Evolutionary conservation across 352 stramenopile genomes (phyloP).

Genomic region (Phytopythium chamaehyphon): DNA sequence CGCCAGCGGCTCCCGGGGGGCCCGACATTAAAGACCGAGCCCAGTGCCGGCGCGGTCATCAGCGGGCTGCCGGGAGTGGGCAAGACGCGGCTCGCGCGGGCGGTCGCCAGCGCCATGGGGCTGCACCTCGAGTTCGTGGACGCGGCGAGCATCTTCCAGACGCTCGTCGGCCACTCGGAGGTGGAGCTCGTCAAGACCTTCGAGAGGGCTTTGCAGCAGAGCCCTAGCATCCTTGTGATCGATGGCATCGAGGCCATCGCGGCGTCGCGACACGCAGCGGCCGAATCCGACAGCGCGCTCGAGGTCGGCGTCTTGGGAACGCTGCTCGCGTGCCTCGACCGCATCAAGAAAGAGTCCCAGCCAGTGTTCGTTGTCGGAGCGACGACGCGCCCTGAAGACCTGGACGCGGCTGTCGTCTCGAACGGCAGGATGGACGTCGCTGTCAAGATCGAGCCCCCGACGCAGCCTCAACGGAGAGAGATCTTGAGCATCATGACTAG

Average conservation of each 20-base stretch:
- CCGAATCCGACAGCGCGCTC: slow-evolving; percentile 55
- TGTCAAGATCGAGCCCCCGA: slow-evolving; percentile 93
- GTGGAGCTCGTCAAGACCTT: slow-evolving; percentile 60
- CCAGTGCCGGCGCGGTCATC: slow-evolving; percentile 56
- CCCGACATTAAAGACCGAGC: slow-evolving; percentile 4
- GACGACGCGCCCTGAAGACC: slow-evolving; percentile 69
- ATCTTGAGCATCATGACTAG: slow-evolving; percentile 90
- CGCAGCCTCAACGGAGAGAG: slow-evolving; percentile 86
- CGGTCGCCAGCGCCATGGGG: slow-evolving; percentile 29
- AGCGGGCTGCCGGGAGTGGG: slow-evolving; percentile 67
- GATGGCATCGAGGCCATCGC: slow-evolving; percentile 92
- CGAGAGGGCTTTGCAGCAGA: slow-evolving; percentile 35
- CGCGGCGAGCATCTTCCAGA: slow-evolving; percentile 94
- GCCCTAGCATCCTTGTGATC: slow-evolving; percentile 71
- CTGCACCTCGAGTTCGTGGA: slow-evolving; percentile 50
- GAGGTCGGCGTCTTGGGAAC: slow-evolving; percentile 79
- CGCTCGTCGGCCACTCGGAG: slow-evolving; percentile 90
- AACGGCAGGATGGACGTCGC: slow-evolving; percentile 96
- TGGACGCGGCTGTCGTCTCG: slow-evolving; percentile 92
- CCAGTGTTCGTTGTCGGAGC: slow-evolving; percentile 70
- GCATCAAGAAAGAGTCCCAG: slow-evolving; percentile 31
- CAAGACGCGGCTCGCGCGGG: slow-evolving; percentile 59
- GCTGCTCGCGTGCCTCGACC: slow-evolving; percentile 84
- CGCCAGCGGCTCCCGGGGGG: no score
- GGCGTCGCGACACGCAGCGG: slow-evolving; percentile 44